Evolutionary conservation across 202 grass and related monocot genomes (phyloP).

Genomic region (Cymbopogon flexuosus): DNA sequence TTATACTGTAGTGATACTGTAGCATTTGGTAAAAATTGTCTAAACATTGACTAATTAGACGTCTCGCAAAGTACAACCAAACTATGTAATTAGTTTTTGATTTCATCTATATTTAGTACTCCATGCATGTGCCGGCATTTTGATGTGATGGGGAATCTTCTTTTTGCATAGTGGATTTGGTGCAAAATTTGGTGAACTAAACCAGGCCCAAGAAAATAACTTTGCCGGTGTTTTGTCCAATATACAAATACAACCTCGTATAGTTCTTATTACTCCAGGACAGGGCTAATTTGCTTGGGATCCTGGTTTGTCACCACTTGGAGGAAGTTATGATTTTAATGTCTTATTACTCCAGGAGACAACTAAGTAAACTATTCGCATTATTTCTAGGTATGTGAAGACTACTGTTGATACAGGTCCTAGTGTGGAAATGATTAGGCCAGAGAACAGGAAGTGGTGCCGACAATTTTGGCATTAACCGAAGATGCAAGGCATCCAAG

Average conservation of each 20-base stretch:
- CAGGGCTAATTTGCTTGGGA: not conserved
- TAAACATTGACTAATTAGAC: no score
- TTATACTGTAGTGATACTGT: no score
- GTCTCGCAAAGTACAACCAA: no score
- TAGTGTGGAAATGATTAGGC: not conserved
- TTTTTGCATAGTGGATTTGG: no score
- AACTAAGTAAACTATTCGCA: not conserved
- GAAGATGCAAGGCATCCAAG: not conserved
- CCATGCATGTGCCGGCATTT: no score
- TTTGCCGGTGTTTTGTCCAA: not conserved
- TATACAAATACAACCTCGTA: not conserved
- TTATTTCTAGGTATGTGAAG: not conserved
- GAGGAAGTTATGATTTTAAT: not conserved
- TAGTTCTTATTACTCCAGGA: not conserved
- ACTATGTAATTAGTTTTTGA: no score
- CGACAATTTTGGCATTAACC: not conserved
- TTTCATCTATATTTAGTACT: no score
- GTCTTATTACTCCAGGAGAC: not conserved
- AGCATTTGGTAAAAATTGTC: no score
- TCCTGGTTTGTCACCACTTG: not conserved
- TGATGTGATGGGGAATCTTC: no score
- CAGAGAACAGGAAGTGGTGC: not conserved
- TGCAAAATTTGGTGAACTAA: no score
- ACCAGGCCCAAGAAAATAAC: not conserved
- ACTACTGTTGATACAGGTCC: not conserved